Evolutionary conservation across 1,284 basidiomycete species (phyloP), one percentile per base, ranked within the genome.

Genomic region (Takashimella koratensis): DNA sequence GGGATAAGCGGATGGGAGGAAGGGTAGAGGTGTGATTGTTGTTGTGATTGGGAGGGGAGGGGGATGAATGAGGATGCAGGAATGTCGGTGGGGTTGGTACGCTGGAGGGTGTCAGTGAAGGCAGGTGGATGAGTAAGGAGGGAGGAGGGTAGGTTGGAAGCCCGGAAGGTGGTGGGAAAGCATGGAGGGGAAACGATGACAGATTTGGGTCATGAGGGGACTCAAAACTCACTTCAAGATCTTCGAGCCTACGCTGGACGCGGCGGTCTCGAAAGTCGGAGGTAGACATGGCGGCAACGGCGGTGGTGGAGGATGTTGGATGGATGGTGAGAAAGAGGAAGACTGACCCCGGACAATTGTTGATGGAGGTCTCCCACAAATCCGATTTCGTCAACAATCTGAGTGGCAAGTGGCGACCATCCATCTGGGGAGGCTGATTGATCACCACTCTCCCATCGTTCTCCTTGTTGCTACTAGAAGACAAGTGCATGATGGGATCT

Each of bases 71-170:
- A 71, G 0, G 62, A 46, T 5, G 67, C 53, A 0, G 74, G 74
- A 43, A 73, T 71, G 51, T 76, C 74, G 23, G 71, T 72, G 0
- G 73, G 71, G 51, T 76, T 76, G 0, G 74, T 76, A 13, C 74
- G 64, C 72, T 74, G 40, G n/a, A n/a, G n/a, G 44, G 5, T 11
- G 40, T 52, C 45, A 54, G 56, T 43, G 42, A 12, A 16, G 36
- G 10, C n/a, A 25, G 24, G 6, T 40, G 3, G 25, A 4, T 19
- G 23, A 3, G 24, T 24, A 5, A 13, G 19, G 23, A n/a, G 13
- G 25, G 30, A 22, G n/a, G 45, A 3, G 45, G 30, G 25, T 36
- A 26, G 13, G 44, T 22, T 5, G 20, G 27, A 3, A 13, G 4
- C 5, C 43, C 11, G 19, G 25, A 47, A 27, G 21, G 6, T 22